phyloP scores from a whole-genome alignment of 441 rosid genomes.

The Adansonia gregorii region DNA sequence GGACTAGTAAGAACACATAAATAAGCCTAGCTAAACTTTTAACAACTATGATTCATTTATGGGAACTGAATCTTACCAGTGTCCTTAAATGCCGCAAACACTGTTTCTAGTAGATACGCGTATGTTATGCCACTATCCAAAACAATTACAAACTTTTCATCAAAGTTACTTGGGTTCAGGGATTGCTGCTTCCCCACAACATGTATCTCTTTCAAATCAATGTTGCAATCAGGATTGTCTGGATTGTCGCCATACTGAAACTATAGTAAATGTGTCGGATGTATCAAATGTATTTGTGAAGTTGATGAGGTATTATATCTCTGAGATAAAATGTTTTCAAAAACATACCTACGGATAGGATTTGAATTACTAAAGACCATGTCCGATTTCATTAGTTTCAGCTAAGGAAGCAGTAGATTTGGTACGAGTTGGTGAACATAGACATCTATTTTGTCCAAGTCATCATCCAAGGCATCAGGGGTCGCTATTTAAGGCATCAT shows the following conservation, averaged over 20 bases:
- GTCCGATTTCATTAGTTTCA: conserved; percentile 31
- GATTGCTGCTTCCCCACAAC: conserved; percentile 84
- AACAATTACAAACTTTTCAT: conserved; percentile 76
- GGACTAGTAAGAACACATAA: conserved; percentile 13
- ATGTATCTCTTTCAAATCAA: conserved; percentile 88
- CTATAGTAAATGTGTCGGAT: conserved; percentile 93
- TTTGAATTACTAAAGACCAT: conserved; percentile 74
- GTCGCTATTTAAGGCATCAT: too few relatives aligned
- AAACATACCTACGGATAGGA: conserved; percentile 77
- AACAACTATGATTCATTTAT: neutral
- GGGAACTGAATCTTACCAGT: conserved; percentile 62
- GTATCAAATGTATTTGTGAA: conserved; percentile 59
- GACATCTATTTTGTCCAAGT: too few relatives aligned
- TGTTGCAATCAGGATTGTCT: conserved; percentile 95
- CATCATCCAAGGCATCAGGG: too few relatives aligned
- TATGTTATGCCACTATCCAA: conserved; percentile 93
- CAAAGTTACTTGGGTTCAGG: conserved; percentile 63
- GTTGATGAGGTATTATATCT: conserved; percentile 33
- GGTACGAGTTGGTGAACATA: too few relatives aligned
- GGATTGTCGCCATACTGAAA: conserved; percentile 97
- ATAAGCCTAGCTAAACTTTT: neutral
- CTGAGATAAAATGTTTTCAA: conserved; percentile 32
- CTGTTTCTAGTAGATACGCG: conserved; percentile 86
- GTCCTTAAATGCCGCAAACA: conserved; percentile 69
- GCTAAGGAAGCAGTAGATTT: too few relatives aligned